Base-by-base conservation (phyloP, 2,329 filamentous ascomycete genomes). In the Aspergillus sp. region DNA sequence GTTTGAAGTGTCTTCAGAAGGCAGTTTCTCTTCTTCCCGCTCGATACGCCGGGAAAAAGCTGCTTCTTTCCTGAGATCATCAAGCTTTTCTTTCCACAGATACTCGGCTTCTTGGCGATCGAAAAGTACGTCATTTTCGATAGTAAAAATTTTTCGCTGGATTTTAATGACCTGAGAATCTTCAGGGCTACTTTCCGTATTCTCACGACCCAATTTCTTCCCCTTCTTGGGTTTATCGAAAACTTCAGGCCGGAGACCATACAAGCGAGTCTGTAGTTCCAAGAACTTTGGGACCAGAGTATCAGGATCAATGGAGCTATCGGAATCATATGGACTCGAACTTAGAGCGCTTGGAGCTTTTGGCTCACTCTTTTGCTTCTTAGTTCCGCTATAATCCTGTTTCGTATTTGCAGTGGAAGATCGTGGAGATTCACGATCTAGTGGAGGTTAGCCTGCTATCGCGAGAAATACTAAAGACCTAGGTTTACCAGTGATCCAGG, bases 51-150 rank as follows among this genome's bases (percentile, higher is more conserved):
- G 58, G 28, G 52, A 35, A 33, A 67, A 67, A 9, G 61, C 55
- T 35, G 78, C 75, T 44, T 85, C 78, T 55, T 78, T 82, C 52
- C 86, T 80, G 9, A 90, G 60, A 19, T 75, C 67, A 30, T 82
- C 74, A 33, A 74, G 76, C 47, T 77, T 76, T 5, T 70, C 63
- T 47, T 75, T 78, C 87, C 86, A 90, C 54, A 78, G 70, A 46
- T 78, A 71, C 44, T 87, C 80, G 5, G 85, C 86, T 30, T 78
- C 64, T 37, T 76, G 72, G 45, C 76, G 77, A 59, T 91, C 86
- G 56, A 90, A 90, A 3, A 91, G 69, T 11, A 89, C 74, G 59
- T 91, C 87, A 27, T 81, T 85, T 57, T 93, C 85, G 34, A 96
- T 88, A 48, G 79, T 79, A 32, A 82, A 77, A 33, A 96, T 70